A percentile compares a stretch with the other conserved stretches of the same genome.
Conservation (phyloP, 176 grass and related monocot species). For the Carex scoparia region DNA sequence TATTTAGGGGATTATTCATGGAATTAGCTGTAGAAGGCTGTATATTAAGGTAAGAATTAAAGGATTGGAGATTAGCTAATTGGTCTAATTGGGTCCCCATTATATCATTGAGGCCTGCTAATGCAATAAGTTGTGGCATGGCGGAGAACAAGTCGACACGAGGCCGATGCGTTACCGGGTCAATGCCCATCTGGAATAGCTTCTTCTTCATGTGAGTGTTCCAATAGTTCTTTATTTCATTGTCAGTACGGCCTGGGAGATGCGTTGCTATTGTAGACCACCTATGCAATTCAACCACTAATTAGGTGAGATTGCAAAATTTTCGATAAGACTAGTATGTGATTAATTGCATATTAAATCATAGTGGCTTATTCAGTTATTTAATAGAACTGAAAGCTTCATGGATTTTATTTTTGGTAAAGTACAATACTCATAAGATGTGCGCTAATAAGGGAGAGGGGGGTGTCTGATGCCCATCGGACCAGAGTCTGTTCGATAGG, state of each 20-base stretch:
- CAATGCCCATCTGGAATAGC: conserved; percentile 30
- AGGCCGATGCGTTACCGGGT: conserved; percentile 26
- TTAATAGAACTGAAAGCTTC: not conserved
- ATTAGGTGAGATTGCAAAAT: not conserved
- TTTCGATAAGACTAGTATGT: not conserved
- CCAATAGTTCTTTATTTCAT: conserved; percentile 52
- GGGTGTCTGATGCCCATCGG: no score
- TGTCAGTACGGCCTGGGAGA: conserved; percentile 40
- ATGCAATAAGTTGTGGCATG: not conserved
- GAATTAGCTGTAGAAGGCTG: not conserved
- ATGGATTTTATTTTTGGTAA: not conserved
- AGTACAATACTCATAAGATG: not conserved
- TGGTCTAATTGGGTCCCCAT: not conserved
- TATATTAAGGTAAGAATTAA: not conserved
- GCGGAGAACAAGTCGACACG: conserved; percentile 19
- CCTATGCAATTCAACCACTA: conserved; percentile 12
- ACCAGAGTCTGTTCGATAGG: no score
- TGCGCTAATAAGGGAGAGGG: not conserved
- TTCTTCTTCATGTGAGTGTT: conserved; percentile 44
- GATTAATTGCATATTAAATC: not conserved
- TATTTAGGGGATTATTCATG: not conserved
- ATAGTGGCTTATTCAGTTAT: not conserved
- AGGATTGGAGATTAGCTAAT: not conserved
- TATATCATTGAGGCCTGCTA: not conserved
- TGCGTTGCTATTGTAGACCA: conserved; percentile 40